Conservation (phyloP, 2,329 filamentous ascomycete species). For the Blumeriella jaapii region DNA sequence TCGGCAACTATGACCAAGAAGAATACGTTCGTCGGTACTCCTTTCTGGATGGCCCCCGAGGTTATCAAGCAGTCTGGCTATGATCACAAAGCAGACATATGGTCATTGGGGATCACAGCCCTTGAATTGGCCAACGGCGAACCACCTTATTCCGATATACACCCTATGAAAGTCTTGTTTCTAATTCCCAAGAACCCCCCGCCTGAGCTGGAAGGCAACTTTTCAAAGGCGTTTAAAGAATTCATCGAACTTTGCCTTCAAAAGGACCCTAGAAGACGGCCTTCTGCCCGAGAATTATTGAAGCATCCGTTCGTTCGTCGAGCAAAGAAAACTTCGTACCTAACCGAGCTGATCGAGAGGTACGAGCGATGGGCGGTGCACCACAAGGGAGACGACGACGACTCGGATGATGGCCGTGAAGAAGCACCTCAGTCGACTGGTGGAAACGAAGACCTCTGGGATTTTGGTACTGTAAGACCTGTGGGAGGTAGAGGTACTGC, state of each 20-base stretch:
- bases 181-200: slow-evolving; percentile 91
- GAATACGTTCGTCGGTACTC: slow-evolving; percentile 95
- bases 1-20: slow-evolving; percentile 99
- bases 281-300: slow-evolving; percentile 74
- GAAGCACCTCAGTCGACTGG: slow-evolving; percentile 34
- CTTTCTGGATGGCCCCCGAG: slow-evolving; percentile 99
- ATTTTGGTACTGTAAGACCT: slow-evolving; percentile 90
- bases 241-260: slow-evolving; percentile 76
- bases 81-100: slow-evolving; percentile 96
- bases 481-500: slow-evolving; percentile 54
- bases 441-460: slow-evolving; percentile 82
- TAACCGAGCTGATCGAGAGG: slow-evolving; percentile 90
- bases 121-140: slow-evolving; percentile 86
- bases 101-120: slow-evolving; percentile 91
- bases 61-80: slow-evolving; percentile 98
- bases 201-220: slow-evolving; percentile 69
- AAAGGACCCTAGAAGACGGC: slow-evolving; percentile 80
- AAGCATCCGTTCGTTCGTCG: slow-evolving; percentile 83
- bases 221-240: slow-evolving; percentile 73
- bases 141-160: slow-evolving; percentile 89
- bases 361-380: slow-evolving; percentile 78
- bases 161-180: slow-evolving; percentile 97
- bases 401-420: slow-evolving; percentile 42
- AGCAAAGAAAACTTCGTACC: slow-evolving; percentile 90
- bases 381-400: slow-evolving; percentile 62